These are phyloP conservation scores for Daedaleopsis sinensis DNA, from an alignment of 768 basidiomycete species.

Conservation along the genomic window DNA sequence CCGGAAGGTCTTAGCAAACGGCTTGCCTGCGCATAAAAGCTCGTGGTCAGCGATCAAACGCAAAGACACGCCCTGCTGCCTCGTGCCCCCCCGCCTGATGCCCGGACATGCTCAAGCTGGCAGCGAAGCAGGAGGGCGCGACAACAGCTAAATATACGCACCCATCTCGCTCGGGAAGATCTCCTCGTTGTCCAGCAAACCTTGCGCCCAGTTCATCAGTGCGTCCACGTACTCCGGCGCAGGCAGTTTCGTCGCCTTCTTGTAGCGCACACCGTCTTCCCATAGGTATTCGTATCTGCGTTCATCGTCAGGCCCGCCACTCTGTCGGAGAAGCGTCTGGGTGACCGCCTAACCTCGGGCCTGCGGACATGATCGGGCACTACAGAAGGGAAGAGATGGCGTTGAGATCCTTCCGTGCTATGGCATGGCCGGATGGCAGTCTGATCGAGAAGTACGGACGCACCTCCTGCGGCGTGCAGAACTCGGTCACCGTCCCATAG, in stretches of 20 bases:
- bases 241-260: conserved; percentile 89
- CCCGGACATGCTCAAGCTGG: background rate
- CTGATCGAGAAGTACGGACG: conserved; percentile 23
- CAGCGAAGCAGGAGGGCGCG: no score
- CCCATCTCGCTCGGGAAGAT: conserved; percentile 97
- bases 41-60: background rate
- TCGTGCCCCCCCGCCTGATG: background rate
- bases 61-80: background rate
- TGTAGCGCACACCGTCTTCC: conserved; percentile 89
- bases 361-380: conserved; percentile 98
- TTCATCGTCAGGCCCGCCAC: background rate
- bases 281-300: conserved; percentile 90
- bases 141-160: conserved; percentile 30
- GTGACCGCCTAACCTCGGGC: conserved; percentile 67
- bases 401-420: background rate
- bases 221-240: conserved; percentile 97
- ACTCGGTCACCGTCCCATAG: conserved; percentile 97
- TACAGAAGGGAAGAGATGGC: conserved; percentile 30
- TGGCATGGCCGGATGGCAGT: no score
- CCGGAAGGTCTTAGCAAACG: conserved; percentile 89
- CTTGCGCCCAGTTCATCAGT: conserved; percentile 98
- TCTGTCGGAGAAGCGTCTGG: background rate
- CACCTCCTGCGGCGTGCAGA: conserved; percentile 93
- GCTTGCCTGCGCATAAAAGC: conserved; percentile 59
- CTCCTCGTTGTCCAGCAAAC: conserved; percentile 86